Percentiles rank a stretch among this genome's conserved stretches.
Conservation (phyloP, 2,329 filamentous ascomycete species). For the Erysiphe pulchra region DNA sequence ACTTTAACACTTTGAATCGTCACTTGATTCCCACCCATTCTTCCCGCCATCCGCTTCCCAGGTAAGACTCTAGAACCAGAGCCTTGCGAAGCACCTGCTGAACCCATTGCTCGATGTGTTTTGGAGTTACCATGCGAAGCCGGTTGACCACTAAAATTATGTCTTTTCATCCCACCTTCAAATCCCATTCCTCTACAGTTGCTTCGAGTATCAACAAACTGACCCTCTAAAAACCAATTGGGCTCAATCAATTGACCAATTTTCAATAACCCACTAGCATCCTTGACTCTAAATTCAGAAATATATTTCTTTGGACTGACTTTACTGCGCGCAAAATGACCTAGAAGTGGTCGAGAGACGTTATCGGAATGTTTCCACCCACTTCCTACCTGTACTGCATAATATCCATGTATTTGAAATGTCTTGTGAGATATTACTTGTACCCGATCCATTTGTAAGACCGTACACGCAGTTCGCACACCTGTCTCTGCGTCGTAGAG, state of each 20-base stretch:
- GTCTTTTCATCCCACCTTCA: slow-evolving; percentile 91
- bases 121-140: slow-evolving; percentile 88
- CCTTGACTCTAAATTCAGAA: slow-evolving; percentile 66
- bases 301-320: slow-evolving; percentile 66
- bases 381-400: slow-evolving; percentile 68
- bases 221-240: slow-evolving; percentile 77
- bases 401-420: slow-evolving; percentile 60
- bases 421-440: slow-evolving; percentile 80
- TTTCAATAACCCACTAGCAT: slow-evolving; percentile 43
- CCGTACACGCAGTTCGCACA: slow-evolving; percentile 60
- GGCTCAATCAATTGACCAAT: slow-evolving; percentile 55
- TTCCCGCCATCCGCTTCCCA: slow-evolving; percentile 92
- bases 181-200: slow-evolving; percentile 77
- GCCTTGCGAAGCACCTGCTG: slow-evolving; percentile 69
- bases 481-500: slow-evolving; percentile 56
- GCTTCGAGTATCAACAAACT: slow-evolving; percentile 67
- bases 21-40: slow-evolving; percentile 74
- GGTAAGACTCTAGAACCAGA: slow-evolving; percentile 78
- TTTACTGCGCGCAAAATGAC: slow-evolving; percentile 63
- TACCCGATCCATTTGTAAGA: slow-evolving; percentile 78
- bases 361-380: slow-evolving; percentile 52
- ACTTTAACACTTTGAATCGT: slow-evolving; percentile 84
- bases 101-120: slow-evolving; percentile 81
- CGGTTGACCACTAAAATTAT: slow-evolving; percentile 70
- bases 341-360: slow-evolving; percentile 57